These are phyloP conservation scores for Lepidium africanum DNA, from an alignment of 345 rosid species.

Conservation along the genomic window DNA sequence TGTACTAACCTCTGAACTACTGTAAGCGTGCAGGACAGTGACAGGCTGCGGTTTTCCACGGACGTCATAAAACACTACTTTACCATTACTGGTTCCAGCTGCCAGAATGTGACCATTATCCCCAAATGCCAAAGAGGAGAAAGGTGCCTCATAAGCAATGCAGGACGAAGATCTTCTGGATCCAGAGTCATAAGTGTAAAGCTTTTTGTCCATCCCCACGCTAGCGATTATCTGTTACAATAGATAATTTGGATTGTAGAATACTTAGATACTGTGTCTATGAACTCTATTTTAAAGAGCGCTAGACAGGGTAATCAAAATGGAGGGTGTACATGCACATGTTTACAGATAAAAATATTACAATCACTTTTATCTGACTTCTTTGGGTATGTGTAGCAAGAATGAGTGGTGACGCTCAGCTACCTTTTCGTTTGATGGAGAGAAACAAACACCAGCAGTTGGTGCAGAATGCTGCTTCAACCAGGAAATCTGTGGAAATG, in stretches of 20 bases:
- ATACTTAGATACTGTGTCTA: neutral
- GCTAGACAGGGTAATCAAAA: neutral
- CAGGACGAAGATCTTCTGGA: conserved; percentile 70
- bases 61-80: conserved; percentile 87
- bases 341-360: neutral
- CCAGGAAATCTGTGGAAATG: conserved; percentile 71
- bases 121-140: conserved; percentile 93
- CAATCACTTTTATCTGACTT: conserved; percentile 11
- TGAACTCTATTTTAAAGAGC: neutral
- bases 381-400: neutral
- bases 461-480: conserved; percentile 97
- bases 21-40: conserved; percentile 83
- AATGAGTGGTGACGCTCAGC: neutral
- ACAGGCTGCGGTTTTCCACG: conserved; percentile 90
- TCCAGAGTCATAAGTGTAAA: conserved; percentile 82
- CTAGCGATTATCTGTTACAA: conserved; percentile 73
- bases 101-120: conserved; percentile 90
- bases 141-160: conserved; percentile 81
- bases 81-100: conserved; percentile 91
- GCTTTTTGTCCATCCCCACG: conserved; percentile 93
- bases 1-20: conserved; percentile 71
- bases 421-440: conserved; percentile 96
- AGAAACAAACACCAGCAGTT: conserved; percentile 87
- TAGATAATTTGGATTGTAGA: conserved; percentile 5
- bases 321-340: neutral